A percentile compares a stretch with the other conserved stretches of the same genome.
Evolutionary conservation across 805 yeast genomes (phyloP).

Genomic region (Zygosaccharomyces lentus): DNA sequence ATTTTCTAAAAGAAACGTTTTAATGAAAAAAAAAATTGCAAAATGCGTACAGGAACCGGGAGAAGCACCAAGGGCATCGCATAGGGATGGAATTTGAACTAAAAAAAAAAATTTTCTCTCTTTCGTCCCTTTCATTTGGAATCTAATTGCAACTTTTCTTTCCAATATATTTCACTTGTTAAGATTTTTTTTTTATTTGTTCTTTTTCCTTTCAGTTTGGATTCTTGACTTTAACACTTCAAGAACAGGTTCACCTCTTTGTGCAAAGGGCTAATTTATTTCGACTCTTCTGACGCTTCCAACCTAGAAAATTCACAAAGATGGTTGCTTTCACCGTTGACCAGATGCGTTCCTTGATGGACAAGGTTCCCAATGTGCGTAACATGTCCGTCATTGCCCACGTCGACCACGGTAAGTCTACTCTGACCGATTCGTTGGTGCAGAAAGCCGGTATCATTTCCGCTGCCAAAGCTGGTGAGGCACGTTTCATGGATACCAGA

Average conservation of each 20-base stretch:
- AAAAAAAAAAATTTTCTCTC: constrained; percentile 12
- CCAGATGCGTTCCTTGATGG: constrained; percentile 99
- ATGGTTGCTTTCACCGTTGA: constrained; percentile 56
- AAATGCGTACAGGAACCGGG: constrained; percentile 5
- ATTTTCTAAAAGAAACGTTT: constrained; percentile 5
- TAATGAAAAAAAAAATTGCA: constrained; percentile 4
- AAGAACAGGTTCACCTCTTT: constrained; percentile 9
- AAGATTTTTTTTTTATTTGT: neutral
- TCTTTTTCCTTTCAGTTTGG: constrained; percentile 1
- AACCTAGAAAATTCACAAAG: constrained; percentile 16
- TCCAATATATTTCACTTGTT: neutral
- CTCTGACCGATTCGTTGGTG: constrained; percentile 98
- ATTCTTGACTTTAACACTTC: neutral
- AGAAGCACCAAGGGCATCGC: constrained; percentile 2
- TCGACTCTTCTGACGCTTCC: constrained; percentile 5
- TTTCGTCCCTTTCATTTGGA: neutral
- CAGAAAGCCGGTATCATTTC: constrained; percentile 99
- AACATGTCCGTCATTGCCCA: constrained; percentile 99
- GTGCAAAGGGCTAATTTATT: constrained; percentile 17
- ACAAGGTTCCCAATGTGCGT: constrained; percentile 99
- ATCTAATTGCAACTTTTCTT: constrained; percentile 1
- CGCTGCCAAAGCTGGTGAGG: constrained; percentile 99
- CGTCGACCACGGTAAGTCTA: constrained; percentile 99
- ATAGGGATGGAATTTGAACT: constrained; percentile 5
- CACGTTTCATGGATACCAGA: constrained; percentile 99